Conservation (phyloP, 257 asterid genomes). For the Paulownia fortunei region DNA sequence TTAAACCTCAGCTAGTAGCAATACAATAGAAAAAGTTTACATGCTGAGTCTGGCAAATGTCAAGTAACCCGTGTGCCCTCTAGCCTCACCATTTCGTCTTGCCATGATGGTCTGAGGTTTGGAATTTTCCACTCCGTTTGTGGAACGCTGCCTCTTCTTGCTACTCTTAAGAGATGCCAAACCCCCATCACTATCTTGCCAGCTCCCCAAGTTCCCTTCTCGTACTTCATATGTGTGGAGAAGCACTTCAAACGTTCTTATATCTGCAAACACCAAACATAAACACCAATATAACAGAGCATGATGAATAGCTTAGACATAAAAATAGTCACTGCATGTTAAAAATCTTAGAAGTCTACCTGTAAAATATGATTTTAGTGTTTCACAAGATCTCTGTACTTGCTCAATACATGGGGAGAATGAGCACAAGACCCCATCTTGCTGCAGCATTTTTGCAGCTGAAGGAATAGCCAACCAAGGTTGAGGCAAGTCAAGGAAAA, state of each 20-base stretch:
- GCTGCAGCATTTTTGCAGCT: conserved; percentile 90
- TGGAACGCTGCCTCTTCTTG: conserved; percentile 74
- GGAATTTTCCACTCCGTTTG: conserved; percentile 51
- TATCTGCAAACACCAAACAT: conserved; percentile 52
- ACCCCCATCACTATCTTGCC: conserved; percentile 58
- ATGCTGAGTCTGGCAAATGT: conserved; percentile 80
- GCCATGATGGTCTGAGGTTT: conserved; percentile 55
- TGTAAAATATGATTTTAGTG: conserved; percentile 66
- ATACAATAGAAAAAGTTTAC: conserved; percentile 23
- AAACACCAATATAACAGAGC: background rate
- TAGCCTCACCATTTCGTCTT: conserved; percentile 73
- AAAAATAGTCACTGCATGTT: background rate
- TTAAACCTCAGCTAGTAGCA: background rate
- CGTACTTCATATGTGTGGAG: conserved; percentile 80
- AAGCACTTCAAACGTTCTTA: conserved; percentile 90
- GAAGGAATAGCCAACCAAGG: conserved; percentile 97
- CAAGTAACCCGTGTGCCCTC: conserved; percentile 96
- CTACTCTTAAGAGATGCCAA: conserved; percentile 43
- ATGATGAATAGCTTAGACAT: background rate
- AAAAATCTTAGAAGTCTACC: conserved; percentile 43
- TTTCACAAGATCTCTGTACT: conserved; percentile 87
- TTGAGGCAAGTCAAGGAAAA: conserved; percentile 95
- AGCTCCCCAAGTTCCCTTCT: conserved; percentile 61
- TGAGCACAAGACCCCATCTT: conserved; percentile 90
- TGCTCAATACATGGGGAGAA: conserved; percentile 98